Evolutionary conservation across 225 moss, liverwort and hornwort species (phyloP).

Genomic region (Anthoceros angustus): DNA sequence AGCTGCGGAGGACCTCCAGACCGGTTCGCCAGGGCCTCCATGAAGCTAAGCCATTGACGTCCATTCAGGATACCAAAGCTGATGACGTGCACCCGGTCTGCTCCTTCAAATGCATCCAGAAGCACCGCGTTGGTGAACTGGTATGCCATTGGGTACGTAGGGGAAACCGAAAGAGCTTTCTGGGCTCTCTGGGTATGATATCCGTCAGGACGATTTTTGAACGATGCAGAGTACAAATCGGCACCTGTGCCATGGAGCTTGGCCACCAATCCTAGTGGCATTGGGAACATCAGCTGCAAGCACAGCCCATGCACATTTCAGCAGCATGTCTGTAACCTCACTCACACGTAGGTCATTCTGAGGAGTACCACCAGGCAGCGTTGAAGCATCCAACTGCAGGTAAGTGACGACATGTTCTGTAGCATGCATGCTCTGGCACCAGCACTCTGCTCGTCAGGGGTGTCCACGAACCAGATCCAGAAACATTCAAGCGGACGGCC

Average conservation of each 20-base stretch:
- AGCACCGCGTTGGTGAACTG: constrained; percentile 35
- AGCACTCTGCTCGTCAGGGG: too few relatives aligned
- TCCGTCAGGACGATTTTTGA: neutral
- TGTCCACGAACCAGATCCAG: too few relatives aligned
- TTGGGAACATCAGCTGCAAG: neutral
- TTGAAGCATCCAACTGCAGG: too few relatives aligned
- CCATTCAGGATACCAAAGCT: constrained; percentile 67
- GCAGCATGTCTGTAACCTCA: neutral
- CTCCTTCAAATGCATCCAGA: constrained; percentile 33
- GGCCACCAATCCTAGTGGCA: neutral
- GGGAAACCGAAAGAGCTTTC: constrained; percentile 9
- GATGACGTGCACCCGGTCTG: constrained; percentile 41
- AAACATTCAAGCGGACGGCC: too few relatives aligned
- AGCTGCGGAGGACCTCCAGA: constrained; percentile 50
- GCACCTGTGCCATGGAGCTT: neutral
- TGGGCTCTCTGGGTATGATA: too few relatives aligned
- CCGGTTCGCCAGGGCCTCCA: constrained; percentile 38
- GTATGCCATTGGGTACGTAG: constrained; percentile 45
- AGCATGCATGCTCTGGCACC: too few relatives aligned
- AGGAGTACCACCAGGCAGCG: too few relatives aligned
- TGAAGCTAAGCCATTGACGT: constrained; percentile 68
- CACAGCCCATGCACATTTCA: neutral
- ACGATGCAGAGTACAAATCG: neutral
- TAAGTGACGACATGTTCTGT: too few relatives aligned
- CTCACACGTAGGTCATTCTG: too few relatives aligned